Evolutionary conservation across 2,329 filamentous ascomycete species (phyloP), one percentile per base, ranked within the genome.

Genomic region (Cordyceps militaris): DNA sequence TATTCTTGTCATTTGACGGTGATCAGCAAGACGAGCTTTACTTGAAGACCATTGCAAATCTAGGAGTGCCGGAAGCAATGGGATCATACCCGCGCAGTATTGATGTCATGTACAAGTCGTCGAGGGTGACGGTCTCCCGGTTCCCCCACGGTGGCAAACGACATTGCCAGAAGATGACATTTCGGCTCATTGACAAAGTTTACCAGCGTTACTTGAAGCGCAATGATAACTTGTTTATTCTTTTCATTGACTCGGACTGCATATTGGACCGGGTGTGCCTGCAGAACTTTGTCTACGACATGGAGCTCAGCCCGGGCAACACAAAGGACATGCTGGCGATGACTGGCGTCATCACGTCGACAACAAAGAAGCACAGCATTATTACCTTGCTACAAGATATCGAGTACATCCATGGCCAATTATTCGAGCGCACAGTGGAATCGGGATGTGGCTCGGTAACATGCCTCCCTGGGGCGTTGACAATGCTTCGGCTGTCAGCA

Each of bases 261-360:
- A 94, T 97, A 61, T 78, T 97, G 51, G 93, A 97, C 75, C 83
- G 85, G 59, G 84, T 92, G 42, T 97, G 93, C 70, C 83, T 97
- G 60, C 93, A 97, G 70, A 97, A 97, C 71, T 97, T 97, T 73
- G 89, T 97, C 76, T 97, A 94, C 72, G 93, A 97, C 70, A 97
- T 97, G 94, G 91, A 97, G 72, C 79, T 97, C 60, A 96, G 93
- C 71, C 93, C 93, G 1, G 92, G 92, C 56, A 96, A 92, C 74
- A 85, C 89, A 68, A 85, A 86, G 68, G 90, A 95, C 70, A 97
- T 96, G 90, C 79, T 97, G 67, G 93, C 93, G 55, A 97, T 97
- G 91, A 97, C 93, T 14, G 93, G 93, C 32, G 89, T 97, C 67
- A 97, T 97, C 67, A 97, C 93, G 2, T 93, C 91, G 1, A 97